Evolutionary conservation across 129 eudicot genomes (phyloP), one percentile per base, ranked within the genome.

Genomic region (Tagetes erecta): DNA sequence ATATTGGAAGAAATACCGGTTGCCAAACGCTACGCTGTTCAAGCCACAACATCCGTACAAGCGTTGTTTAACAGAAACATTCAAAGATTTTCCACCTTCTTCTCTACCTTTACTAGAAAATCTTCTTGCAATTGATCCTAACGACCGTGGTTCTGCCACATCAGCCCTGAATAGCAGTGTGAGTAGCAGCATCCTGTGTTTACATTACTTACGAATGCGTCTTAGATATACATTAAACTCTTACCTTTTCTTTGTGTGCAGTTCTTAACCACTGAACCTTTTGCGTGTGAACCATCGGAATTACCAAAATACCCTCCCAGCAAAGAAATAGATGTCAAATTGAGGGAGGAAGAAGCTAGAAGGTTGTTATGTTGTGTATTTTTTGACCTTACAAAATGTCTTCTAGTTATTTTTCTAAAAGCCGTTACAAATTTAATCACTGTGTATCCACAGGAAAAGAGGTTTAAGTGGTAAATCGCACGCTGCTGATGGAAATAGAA

Each of bases 291-390:
- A 45, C 97, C 97, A 4, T 86, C 90, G 47, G 86, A 85, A 63
- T 83, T 91, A 77, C 97, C 96, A 14, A 86, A 91, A 49, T 91
- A 88, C 72, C 97, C 96, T 71, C 97, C 97, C 53, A 88, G 92
- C 87, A 91, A 91, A 85, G 97, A 91, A 75, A 67, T 91, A 82
- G 92, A 91, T 78, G 84, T 88, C 67, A 91, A 91, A 75, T 66
- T 87, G 73, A 85, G 95, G 52, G 97, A 88, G 55, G 88, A 91
- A 83, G 97, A 83, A 81, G 92, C 97, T 49, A 91, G 87, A 80
- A 86, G 97, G 97, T 91, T 66, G 53, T 52, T 75, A 37, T 38
- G 14, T 33, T 67, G 52, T 49, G 2, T 39, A 45, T 38, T 55
- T 50, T 62, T 71, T 71, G 42, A 53, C 46, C 69, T 49, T 14